Evolutionary conservation across 148 eudicot genomes (phyloP).

Genomic region (Mesembryanthemum crystallinum): DNA sequence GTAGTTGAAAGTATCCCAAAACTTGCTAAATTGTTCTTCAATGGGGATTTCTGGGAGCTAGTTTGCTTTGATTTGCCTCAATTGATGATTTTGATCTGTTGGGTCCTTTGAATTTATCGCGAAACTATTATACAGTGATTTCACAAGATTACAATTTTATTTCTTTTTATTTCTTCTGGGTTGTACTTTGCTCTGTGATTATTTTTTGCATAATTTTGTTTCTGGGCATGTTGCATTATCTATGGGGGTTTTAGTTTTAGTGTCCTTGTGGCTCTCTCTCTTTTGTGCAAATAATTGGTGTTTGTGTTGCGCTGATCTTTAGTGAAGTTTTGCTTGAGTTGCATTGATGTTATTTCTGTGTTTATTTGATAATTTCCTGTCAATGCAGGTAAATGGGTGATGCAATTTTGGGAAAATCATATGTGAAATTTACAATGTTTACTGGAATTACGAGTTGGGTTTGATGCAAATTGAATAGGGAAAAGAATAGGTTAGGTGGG

Average conservation of each 20-base stretch:
- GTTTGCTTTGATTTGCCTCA: neutral
- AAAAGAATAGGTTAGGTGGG: slow-evolving; percentile 11
- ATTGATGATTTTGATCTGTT: slow-evolving; percentile 5
- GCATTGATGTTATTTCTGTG: no score
- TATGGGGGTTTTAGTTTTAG: neutral
- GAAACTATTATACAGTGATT: neutral
- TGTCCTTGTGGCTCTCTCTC: neutral
- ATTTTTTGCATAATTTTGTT: neutral
- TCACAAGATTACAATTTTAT: neutral
- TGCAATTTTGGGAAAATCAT: neutral
- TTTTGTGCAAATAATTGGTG: neutral
- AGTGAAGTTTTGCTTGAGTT: slow-evolving; percentile 1
- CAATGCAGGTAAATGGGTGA: slow-evolving; percentile 19
- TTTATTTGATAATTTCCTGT: no score
- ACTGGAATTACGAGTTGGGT: neutral
- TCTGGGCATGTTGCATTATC: neutral
- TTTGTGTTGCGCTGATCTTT: neutral
- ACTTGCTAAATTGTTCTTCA: neutral
- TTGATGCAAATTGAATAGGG: slow-evolving; percentile 17
- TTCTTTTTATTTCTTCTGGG: neutral
- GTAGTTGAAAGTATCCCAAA: neutral
- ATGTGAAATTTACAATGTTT: neutral
- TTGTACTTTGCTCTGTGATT: slow-evolving; percentile 4
- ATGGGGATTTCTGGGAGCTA: neutral
- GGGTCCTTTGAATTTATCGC: neutral